Evolutionary conservation across 257 asterid species (phyloP), one percentile per base, ranked within the genome.

Genomic region (Linaria vulgaris): DNA sequence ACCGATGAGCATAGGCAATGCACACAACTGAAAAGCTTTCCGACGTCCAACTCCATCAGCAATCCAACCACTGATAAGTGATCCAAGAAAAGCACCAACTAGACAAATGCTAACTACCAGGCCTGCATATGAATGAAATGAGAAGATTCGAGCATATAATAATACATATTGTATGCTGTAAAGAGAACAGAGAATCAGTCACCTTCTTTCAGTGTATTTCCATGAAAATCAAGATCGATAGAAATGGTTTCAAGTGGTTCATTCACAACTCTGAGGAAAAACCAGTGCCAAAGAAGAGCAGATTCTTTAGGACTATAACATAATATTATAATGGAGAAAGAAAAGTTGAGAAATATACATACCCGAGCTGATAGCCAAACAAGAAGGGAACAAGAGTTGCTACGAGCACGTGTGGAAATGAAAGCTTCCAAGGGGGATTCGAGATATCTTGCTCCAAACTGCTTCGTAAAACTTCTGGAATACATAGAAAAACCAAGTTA

Each of bases 351-450:
- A 54, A 73, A 30, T n/a, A n/a, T n/a, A 78, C 97, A 43, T 64
- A 92, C 98, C 97, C 98, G 25, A 92, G 83, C 78, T 92, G 98
- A 79, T 92, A 92, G 76, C 98, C 98, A 72, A 83, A 88, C 72
- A 92, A 79, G 76, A 92, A 87, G 49, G 95, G 70, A 67, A 85
- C 95, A 34, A 80, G 60, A 31, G 94, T 81, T 53, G 97, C 98
- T 31, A 75, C 95, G 16, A 92, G 81, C 53, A 87, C 98, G 63
- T 92, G 92, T 4, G 96, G 97, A 10, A 88, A 70, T 55, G 97
- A 92, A 39, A 62, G 83, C 80, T 83, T 89, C 98, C 98, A 92
- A 15, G 94, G 83, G 54, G 97, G 97, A 74, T 13, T 76, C 64
- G 82, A 57, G 51, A 72, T 55, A 59, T 80, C 85, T 70, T 71